These are phyloP conservation scores for Triticum monococcum DNA, from an alignment of 176 grass and related monocot species.

Conservation along the genomic window DNA sequence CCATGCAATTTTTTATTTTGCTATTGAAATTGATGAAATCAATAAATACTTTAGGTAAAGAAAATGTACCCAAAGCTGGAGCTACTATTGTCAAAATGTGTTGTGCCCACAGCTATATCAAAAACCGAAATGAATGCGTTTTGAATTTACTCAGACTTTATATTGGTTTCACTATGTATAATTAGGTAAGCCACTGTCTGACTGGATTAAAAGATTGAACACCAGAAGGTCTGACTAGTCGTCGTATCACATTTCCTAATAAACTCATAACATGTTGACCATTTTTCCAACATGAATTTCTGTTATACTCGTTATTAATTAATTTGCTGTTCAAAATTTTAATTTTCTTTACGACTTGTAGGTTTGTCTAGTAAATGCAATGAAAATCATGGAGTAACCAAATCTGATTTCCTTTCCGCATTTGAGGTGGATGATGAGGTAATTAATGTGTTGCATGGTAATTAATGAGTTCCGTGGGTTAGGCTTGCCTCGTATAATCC, in stretches of 20 bases:
- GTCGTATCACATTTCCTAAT: not conserved
- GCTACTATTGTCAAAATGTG: not conserved
- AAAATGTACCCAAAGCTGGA: conserved; percentile 7
- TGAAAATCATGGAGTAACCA: conserved; percentile 35
- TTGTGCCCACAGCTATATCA: not conserved
- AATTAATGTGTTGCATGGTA: conserved; percentile 26
- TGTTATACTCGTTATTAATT: not conserved
- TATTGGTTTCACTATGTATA: conserved; percentile 8
- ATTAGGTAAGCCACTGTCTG: not conserved
- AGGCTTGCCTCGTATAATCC: no score
- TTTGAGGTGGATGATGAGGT: conserved; percentile 51
- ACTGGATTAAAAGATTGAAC: not conserved
- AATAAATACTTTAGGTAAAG: conserved; percentile 20
- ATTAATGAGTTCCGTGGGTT: not conserved
- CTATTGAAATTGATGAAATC: conserved; percentile 13
- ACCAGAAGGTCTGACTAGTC: not conserved
- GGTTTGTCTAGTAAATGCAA: conserved; percentile 37
- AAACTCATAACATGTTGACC: not conserved
- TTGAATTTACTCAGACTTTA: not conserved
- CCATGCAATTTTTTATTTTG: not conserved
- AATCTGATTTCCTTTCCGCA: conserved; percentile 41
- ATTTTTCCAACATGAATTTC: not conserved
- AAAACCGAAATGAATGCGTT: not conserved
- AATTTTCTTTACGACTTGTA: conserved; percentile 28
- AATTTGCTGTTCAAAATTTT: conserved; percentile 9